Percentiles rank a stretch among this genome's conserved stretches.
Conservation (phyloP, 2,329 filamentous ascomycete species). For the Fulvia fulva region DNA sequence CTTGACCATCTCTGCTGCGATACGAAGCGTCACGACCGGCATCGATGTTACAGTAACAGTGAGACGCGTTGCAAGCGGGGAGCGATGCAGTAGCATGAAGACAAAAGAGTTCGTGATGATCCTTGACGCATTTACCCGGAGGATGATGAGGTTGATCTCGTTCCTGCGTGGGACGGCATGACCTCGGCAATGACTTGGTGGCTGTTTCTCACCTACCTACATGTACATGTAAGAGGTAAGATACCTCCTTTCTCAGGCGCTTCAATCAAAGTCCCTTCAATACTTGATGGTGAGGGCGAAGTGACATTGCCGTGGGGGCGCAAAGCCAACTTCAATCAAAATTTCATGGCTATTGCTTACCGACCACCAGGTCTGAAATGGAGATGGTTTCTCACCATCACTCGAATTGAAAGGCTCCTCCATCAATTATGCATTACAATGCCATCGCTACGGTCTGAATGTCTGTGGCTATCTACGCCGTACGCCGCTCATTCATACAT, state of each 20-base stretch:
- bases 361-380: too few relatives aligned
- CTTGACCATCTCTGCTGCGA: not conserved
- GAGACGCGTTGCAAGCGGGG: not conserved
- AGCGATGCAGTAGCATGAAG: not conserved
- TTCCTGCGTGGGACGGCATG: not conserved
- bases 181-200: not conserved
- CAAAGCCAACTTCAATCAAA: too few relatives aligned
- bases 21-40: not conserved
- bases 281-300: too few relatives aligned
- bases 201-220: too few relatives aligned
- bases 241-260: too few relatives aligned
- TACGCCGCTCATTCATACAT: constrained; percentile 10
- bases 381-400: too few relatives aligned
- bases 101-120: not conserved
- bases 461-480: not conserved
- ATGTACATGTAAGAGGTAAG: too few relatives aligned
- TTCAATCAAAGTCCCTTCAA: too few relatives aligned
- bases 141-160: not conserved
- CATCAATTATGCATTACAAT: not conserved
- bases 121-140: not conserved
- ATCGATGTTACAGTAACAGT: not conserved
- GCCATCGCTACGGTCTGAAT: not conserved
- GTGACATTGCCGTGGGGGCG: too few relatives aligned
- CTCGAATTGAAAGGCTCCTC: too few relatives aligned
- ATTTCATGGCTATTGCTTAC: too few relatives aligned